phyloP scores from a whole-genome alignment of 805 yeast genomes.

The Ascoidea tarda region DNA sequence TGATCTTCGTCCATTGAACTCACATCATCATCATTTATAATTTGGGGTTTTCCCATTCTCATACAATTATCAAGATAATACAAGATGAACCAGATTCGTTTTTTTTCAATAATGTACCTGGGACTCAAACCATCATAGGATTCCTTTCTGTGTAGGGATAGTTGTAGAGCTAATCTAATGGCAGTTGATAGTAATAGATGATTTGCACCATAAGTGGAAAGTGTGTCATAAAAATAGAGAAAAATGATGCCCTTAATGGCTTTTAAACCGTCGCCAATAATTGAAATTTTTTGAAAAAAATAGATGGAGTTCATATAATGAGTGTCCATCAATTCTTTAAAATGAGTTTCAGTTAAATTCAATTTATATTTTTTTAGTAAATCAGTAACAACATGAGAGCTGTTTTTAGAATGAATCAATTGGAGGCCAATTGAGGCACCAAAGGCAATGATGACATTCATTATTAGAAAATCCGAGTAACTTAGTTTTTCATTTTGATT shows the following conservation, averaged over 20 bases:
- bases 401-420: too few species aligned
- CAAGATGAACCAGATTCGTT: conserved; percentile 34
- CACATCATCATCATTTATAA: conserved; percentile 26
- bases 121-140: conserved; percentile 14
- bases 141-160: conserved; percentile 43
- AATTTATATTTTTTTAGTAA: too few species aligned
- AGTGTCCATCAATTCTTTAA: background rate
- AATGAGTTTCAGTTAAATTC: too few species aligned
- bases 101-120: conserved; percentile 22
- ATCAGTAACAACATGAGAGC: too few species aligned
- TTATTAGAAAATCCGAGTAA: background rate
- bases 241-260: conserved; percentile 39
- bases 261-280: conserved; percentile 21
- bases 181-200: conserved; percentile 29
- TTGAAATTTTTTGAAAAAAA: conserved; percentile 33
- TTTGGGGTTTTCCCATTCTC: conserved; percentile 35
- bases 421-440: background rate
- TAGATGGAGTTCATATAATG: conserved; percentile 20
- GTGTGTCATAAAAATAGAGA: conserved; percentile 22
- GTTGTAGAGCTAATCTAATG: conserved; percentile 37
- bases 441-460: background rate
- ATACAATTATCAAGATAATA: conserved; percentile 32
- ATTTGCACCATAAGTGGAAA: conserved; percentile 26
- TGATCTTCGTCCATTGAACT: conserved; percentile 12
- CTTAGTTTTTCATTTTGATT: too few species aligned